Evolutionary conservation across 306 rosid genomes (phyloP).

Genomic region (Fragaria ananassa): DNA sequence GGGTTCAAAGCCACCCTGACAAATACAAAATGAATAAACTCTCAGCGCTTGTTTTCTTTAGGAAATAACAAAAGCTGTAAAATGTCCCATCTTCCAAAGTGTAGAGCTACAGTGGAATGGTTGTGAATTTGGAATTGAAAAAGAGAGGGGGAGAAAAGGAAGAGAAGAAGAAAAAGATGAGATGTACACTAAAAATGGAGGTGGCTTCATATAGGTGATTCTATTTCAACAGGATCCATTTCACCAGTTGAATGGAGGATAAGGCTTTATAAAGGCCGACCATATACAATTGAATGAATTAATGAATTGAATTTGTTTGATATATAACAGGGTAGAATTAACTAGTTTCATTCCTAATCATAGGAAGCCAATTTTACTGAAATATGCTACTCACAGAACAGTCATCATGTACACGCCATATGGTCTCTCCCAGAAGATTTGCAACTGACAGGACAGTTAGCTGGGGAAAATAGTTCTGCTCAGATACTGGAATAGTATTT

Average conservation of each 20-base stretch:
- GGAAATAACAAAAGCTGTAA: conserved; percentile 1
- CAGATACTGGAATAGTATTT: conserved; percentile 79
- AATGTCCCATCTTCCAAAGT: neutral
- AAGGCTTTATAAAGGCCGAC: neutral
- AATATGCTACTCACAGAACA: conserved; percentile 94
- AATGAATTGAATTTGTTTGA: conserved; percentile 6
- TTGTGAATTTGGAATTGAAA: neutral
- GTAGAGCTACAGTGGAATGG: neutral
- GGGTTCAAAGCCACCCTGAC: conserved; percentile 44
- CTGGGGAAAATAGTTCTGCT: conserved; percentile 87
- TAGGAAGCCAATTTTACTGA: conserved; percentile 36
- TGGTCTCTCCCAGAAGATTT: conserved; percentile 94
- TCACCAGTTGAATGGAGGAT: conserved; percentile 12
- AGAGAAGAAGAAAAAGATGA: neutral
- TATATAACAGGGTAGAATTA: conserved; percentile 1
- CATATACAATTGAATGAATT: neutral
- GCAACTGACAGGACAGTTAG: conserved; percentile 88
- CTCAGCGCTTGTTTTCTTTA: neutral
- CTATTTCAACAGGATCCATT: neutral
- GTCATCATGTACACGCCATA: conserved; percentile 99
- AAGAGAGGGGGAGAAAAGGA: neutral
- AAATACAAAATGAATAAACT: conserved; percentile 21
- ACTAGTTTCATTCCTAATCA: conserved; percentile 8
- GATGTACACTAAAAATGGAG: neutral
- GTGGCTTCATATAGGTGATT: neutral